Evolutionary conservation across 257 asterid genomes (phyloP), one percentile per base, ranked within the genome.

Genomic region (Capsicum rhomboideum): DNA sequence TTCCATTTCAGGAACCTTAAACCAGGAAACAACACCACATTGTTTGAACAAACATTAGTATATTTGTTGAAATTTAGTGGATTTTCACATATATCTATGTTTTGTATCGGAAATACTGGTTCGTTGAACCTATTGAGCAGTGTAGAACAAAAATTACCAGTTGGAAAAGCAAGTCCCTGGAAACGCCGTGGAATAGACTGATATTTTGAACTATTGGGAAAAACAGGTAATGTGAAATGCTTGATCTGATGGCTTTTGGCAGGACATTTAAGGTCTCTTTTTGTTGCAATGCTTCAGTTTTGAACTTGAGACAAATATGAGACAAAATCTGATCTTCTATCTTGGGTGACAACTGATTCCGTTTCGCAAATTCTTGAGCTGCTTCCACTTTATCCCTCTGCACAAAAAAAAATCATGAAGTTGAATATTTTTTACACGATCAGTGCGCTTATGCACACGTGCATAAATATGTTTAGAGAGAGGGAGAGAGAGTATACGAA

Each of bases 1-100:
- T 90, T 95, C 97, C 95, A 92, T 83, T 89, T 95, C 96, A 8
- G 97, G 92, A 78, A 94, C 95, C 98, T 94, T 87, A 63, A 68
- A 26, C 12, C 28, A 46, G 46, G 81, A 77, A 59, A 84, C 23
- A 26, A 77, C 78, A 81, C 49, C n/a, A 37, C 44, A 52, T 79
- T 34, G 46, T 78, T 40, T 42, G 26, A 49, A 77, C 31, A 46
- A 59, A 11, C 21, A 9, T 59, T 59, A 59, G 31, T n/a, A 42
- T 20, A 31, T 31, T 31, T 31, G 37, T 31, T 31, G 37, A 31
- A 4, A 7, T 21, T 31, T 56, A 21, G 10, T n/a, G 2, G 1
- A 8, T 1, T 26, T 29, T 21, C 50, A 56, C 59, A n/a, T 13
- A 40, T 6, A 63, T 37, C 8, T 37, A 12, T 7, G 28, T 46